These are phyloP conservation scores for Cytospora schulzeri DNA, from an alignment of 2,329 filamentous ascomycete species.

Conservation along the genomic window DNA sequence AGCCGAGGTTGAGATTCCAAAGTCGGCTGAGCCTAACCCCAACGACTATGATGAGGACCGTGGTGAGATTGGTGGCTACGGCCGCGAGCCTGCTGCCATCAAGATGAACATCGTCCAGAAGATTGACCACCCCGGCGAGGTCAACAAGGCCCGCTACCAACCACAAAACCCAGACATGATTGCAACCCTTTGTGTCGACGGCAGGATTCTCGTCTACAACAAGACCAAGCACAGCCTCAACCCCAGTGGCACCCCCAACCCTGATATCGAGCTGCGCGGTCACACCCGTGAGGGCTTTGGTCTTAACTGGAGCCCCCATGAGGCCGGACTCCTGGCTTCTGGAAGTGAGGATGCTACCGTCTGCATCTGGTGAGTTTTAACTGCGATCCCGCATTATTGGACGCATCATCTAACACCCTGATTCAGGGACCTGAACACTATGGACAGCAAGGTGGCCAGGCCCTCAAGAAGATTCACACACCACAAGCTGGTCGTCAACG, in stretches of 20 bases:
- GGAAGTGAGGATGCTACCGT: constrained; percentile 93
- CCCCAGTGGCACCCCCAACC: constrained; percentile 73
- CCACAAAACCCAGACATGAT: constrained; percentile 97
- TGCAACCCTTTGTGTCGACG: constrained; percentile 87
- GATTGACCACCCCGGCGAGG: constrained; percentile 94
- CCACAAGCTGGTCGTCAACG: constrained; percentile 90
- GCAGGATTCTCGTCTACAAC: constrained; percentile 90
- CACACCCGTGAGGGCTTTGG: constrained; percentile 91
- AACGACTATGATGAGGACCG: constrained; percentile 89
- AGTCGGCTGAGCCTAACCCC: constrained; percentile 70
- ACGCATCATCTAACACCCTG: neutral
- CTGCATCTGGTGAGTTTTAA: constrained; percentile 78
- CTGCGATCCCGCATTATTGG: neutral
- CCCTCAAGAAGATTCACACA: constrained; percentile 79
- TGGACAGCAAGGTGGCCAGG: constrained; percentile 67
- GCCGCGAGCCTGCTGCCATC: constrained; percentile 73
- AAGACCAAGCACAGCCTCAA: constrained; percentile 82
- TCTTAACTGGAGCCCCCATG: constrained; percentile 87
- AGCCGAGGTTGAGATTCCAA: constrained; percentile 90
- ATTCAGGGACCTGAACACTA: constrained; percentile 26
- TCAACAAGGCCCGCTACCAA: constrained; percentile 98
- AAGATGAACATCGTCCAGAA: constrained; percentile 92
- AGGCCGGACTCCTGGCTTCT: constrained; percentile 79
- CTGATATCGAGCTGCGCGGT: constrained; percentile 82
- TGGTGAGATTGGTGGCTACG: constrained; percentile 93